A percentile compares a stretch with the other conserved stretches of the same genome.
These are phyloP conservation scores for Claviceps purpurea DNA, from an alignment of 2,329 filamentous ascomycete species.

Conservation along the genomic window DNA sequence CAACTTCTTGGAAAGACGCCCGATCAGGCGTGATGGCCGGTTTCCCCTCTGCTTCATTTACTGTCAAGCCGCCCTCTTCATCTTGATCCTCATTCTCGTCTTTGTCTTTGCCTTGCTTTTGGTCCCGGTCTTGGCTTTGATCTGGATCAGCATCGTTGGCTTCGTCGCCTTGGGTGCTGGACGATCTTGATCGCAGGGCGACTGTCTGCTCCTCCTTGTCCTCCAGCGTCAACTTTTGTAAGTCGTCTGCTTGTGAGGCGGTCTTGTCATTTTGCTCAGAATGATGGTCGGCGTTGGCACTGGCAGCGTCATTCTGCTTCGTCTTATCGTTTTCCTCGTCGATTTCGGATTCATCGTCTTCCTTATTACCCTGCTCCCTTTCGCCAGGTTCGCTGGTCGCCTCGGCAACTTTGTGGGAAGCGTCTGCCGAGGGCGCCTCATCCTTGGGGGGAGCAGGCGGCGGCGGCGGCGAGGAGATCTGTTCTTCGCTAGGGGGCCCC, in stretches of 20 bases:
- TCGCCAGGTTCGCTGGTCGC: slow-evolving; percentile 12
- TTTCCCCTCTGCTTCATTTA: slow-evolving; percentile 22
- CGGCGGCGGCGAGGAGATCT: slow-evolving; percentile 9
- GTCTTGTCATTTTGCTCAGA: slow-evolving; percentile 24
- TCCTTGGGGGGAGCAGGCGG: slow-evolving; percentile 16
- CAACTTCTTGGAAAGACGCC: slow-evolving; percentile 51
- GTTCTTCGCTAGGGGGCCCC: slow-evolving; percentile 25
- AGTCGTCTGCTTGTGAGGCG: slow-evolving; percentile 26
- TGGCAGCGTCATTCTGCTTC: slow-evolving; percentile 13
- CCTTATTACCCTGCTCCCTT: slow-evolving; percentile 7
- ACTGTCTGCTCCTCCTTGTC: slow-evolving; percentile 42
- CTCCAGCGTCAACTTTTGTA: slow-evolving; percentile 41
- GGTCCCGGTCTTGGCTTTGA: slow-evolving; percentile 10
- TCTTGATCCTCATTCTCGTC: slow-evolving; percentile 8
- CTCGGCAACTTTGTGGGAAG: slow-evolving; percentile 10
- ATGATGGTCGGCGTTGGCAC: slow-evolving; percentile 3
- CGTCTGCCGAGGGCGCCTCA: slow-evolving; percentile 14
- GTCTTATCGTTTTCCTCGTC: slow-evolving; percentile 11
- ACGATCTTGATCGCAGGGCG: slow-evolving; percentile 28
- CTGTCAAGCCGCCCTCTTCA: slow-evolving; percentile 17
- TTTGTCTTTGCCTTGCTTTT: slow-evolving; percentile 6
- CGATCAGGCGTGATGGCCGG: slow-evolving; percentile 38
- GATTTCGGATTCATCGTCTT: slow-evolving; percentile 3
- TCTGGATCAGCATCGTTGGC: slow-evolving; percentile 14
- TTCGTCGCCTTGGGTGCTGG: slow-evolving; percentile 10